These are phyloP conservation scores for Chaetomium fimeti DNA, from an alignment of 495 filamentous ascomycete species.

Conservation along the genomic window DNA sequence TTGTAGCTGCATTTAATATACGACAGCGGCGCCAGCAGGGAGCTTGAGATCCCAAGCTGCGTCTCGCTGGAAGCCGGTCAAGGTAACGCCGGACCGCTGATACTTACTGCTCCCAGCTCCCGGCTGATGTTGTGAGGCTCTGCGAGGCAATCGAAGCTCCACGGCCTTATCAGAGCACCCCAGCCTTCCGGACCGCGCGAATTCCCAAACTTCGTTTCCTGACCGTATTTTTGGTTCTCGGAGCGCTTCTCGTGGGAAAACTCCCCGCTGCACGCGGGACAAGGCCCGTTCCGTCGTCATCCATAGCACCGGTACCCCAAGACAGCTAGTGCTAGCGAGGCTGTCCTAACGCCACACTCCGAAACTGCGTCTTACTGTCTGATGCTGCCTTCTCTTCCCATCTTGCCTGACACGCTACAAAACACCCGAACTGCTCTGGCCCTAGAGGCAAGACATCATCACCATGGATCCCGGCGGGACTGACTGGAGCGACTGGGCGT, in stretches of 20 bases:
- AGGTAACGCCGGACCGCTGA: neutral
- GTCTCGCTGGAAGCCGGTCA: slow-evolving; percentile 4
- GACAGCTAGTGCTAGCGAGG: neutral
- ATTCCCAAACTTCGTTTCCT: neutral
- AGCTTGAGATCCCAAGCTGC: slow-evolving; percentile 16
- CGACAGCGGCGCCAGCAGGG: slow-evolving; percentile 18
- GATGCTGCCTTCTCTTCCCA: slow-evolving; percentile 17
- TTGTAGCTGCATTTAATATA: slow-evolving; percentile 36
- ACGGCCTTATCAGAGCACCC: neutral
- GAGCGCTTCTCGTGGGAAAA: neutral
- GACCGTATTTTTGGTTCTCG: neutral
- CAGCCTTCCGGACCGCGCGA: neutral
- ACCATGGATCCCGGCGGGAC: slow-evolving; percentile 25
- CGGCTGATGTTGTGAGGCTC: slow-evolving; percentile 11
- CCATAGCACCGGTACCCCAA: neutral
- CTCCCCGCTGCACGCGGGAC: slow-evolving; percentile 6
- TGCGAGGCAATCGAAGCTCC: slow-evolving; percentile 4
- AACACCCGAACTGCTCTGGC: neutral
- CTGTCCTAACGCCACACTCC: neutral
- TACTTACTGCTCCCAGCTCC: neutral
- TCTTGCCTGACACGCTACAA: neutral
- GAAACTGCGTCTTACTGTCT: slow-evolving; percentile 10
- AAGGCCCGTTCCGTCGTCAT: neutral
- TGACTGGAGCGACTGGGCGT: slow-evolving; percentile 23
- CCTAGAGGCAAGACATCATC: slow-evolving; percentile 7